Conservation (phyloP, 192 early-diverging fungal genomes). For the Funneliformis mosseae region DNA sequence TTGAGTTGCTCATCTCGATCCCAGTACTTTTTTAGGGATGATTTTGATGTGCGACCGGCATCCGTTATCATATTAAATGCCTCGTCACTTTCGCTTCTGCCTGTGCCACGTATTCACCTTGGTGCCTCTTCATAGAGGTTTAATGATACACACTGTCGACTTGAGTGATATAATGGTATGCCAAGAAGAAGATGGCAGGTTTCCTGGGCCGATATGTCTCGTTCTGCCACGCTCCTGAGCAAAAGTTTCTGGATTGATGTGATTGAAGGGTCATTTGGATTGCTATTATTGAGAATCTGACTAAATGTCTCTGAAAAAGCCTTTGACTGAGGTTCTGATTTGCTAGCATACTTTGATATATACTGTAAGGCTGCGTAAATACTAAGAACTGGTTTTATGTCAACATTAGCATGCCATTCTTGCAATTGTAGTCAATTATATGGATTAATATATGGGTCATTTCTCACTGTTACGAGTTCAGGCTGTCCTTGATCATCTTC, state of each 20-base stretch:
- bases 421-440: too few species aligned
- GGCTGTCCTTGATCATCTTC: background rate
- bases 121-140: background rate
- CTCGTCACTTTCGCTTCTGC: background rate
- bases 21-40: background rate
- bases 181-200: background rate
- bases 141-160: background rate
- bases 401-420: background rate
- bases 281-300: background rate
- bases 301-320: background rate
- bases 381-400: background rate
- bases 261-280: background rate
- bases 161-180: background rate
- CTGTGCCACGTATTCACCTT: background rate
- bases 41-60: background rate
- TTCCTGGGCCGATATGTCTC: background rate
- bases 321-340: background rate
- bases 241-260: background rate
- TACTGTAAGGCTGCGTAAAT: background rate
- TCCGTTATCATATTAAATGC: background rate
- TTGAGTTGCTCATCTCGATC: background rate
- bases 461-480: background rate
- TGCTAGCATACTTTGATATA: too few species aligned
- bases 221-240: background rate
- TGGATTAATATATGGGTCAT: background rate